Percentiles rank a stretch among this genome's conserved stretches.
Conservation (phyloP, 163 green algal species). For the Botryococcus braunii region DNA sequence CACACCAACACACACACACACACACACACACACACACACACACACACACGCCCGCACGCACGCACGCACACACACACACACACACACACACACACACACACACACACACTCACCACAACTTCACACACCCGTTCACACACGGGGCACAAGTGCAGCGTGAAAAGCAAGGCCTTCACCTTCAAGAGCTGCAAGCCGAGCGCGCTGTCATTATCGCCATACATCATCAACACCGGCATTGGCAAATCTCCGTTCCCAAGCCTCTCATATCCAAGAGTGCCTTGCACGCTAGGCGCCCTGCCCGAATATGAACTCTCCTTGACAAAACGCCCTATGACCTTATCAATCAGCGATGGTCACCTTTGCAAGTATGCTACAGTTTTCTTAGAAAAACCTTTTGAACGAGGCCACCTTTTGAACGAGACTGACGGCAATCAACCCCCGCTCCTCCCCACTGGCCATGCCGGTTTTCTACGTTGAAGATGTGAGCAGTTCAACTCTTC, state of each 20-base stretch:
- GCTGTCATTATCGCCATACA: conserved; percentile 38
- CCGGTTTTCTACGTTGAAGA: too few species aligned
- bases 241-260: neutral
- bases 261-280: neutral
- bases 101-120: too few species aligned
- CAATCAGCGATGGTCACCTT: neutral
- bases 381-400: neutral
- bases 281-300: neutral
- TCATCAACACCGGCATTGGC: conserved; percentile 32
- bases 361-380: neutral
- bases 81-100: too few species aligned
- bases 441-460: too few species aligned
- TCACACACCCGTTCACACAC: too few species aligned
- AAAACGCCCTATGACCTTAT: neutral
- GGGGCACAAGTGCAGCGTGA: neutral
- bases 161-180: neutral
- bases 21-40: too few species aligned
- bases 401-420: neutral
- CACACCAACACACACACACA: too few species aligned
- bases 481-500: too few species aligned
- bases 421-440: neutral
- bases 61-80: too few species aligned
- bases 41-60: too few species aligned
- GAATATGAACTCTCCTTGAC: neutral
- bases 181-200: conserved; percentile 30